Base-by-base conservation (phyloP, 2,329 filamentous ascomycete genomes). In the Apiospora kogelbergensis region DNA sequence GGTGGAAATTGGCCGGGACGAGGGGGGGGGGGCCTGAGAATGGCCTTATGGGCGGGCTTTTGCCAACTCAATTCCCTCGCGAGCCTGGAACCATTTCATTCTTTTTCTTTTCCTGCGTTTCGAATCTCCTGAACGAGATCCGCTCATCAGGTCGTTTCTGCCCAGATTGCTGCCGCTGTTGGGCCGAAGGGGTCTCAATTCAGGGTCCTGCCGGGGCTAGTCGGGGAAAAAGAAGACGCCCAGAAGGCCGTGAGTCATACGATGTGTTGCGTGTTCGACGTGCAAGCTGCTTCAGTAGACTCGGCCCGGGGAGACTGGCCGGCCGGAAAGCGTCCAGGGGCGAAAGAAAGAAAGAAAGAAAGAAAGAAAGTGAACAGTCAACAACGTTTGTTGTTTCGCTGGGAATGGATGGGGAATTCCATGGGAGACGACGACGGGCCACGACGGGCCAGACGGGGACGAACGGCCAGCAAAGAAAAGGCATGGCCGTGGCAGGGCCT, bases 201-300 rank as follows among this genome's bases (percentile, higher is more conserved):
- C 48, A 57, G 48, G 48, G 48, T 57, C 48, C 48, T 57, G 48
- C 48, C 48, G 48, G 48, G 48, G 48, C 48, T 57, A 57, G 26
- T 57, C 48, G 48, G 48, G 26, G 30, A 10, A 7, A 57, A 33
- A 17, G 48, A 57, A 57, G 24, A 33, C 30, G 48, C 48, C 48
- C 48, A 57, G 48, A 57, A 57, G 48, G 48, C 26, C 48, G 48
- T 57, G 48, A 57, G 48, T 57, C 48, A 57, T 57, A 57, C 48
- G 48, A 57, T 57, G 48, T 30, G 17, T 20, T 20, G 48, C n/a
- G 26, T 57, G 24, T 46, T 46, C 45, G 24, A 33, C 46, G 48
- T 57, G 48, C 10, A 57, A 15, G 33, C 26, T 33, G 26, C 17
- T 9, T 30, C 15, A 57, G 48, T 4, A 20, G 48, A 17, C 7